phyloP scores from a whole-genome alignment of 2,329 filamentous ascomycete species.

The Fusarium acutatum region DNA sequence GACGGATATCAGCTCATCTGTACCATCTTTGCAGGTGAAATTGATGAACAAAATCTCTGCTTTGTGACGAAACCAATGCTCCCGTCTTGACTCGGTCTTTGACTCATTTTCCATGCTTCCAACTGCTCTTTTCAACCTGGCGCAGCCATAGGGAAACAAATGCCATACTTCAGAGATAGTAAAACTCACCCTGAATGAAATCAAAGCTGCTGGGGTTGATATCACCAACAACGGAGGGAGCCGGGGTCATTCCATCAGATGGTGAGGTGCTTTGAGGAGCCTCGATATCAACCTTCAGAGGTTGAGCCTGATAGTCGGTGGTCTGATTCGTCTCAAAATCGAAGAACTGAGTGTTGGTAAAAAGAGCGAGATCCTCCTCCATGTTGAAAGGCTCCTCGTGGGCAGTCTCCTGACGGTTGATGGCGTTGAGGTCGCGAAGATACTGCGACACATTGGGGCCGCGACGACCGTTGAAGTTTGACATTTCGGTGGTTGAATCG shows the following conservation, averaged over 20 bases:
- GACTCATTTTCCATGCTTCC: not conserved
- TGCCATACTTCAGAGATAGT: not conserved
- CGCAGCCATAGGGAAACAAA: not conserved
- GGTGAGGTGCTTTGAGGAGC: slow-evolving; percentile 45
- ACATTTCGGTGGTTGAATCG: slow-evolving; percentile 59
- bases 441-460: slow-evolving; percentile 91
- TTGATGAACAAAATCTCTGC: not conserved
- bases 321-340: slow-evolving; percentile 75
- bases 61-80: not conserved
- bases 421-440: slow-evolving; percentile 83
- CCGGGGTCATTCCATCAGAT: slow-evolving; percentile 51
- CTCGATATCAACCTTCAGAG: slow-evolving; percentile 54
- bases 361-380: slow-evolving; percentile 78
- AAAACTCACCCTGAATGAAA: slow-evolving; percentile 59
- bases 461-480: slow-evolving; percentile 78
- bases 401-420: slow-evolving; percentile 66
- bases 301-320: slow-evolving; percentile 63
- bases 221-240: slow-evolving; percentile 55
- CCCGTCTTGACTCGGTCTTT: not conserved
- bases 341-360: slow-evolving; percentile 84
- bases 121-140: not conserved
- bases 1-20: not conserved
- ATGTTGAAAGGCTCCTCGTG: slow-evolving; percentile 68
- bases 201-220: slow-evolving; percentile 55
- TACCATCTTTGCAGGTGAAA: not conserved